Conservation (phyloP, 441 rosid genomes). For the Populus hybrid region DNA sequence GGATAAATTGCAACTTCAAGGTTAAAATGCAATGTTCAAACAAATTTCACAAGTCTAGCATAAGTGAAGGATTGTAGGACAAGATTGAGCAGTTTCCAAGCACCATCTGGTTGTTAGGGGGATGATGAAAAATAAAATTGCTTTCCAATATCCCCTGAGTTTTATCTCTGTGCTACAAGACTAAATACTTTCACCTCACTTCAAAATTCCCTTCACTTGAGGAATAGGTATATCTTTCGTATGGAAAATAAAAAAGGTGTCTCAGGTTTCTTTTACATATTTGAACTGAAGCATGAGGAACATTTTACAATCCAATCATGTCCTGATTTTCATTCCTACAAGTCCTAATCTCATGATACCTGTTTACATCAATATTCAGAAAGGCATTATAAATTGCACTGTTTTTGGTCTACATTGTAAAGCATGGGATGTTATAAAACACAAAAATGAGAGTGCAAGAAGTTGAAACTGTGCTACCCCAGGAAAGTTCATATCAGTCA, state of each 20-base stretch:
- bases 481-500: conserved; percentile 1
- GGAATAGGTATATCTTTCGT: not conserved
- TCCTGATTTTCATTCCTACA: not conserved
- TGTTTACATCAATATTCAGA: not conserved
- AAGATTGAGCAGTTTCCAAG: not conserved
- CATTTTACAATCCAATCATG: not conserved
- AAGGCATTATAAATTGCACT: not conserved
- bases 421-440: not conserved
- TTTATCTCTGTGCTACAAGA: not conserved
- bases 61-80: not conserved
- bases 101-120: not conserved
- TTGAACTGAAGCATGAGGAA: not conserved
- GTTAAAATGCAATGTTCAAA: not conserved
- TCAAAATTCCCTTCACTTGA: not conserved
- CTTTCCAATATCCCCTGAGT: not conserved
- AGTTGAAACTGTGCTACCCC: not conserved
- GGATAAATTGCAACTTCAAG: not conserved
- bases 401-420: not conserved
- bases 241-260: not conserved
- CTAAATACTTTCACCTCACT: not conserved
- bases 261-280: not conserved
- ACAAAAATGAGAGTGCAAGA: not conserved
- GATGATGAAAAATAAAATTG: not conserved
- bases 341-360: not conserved
- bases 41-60: not conserved